Conservation (phyloP, 805 yeast genomes). For the Maudiozyma turicensis region DNA sequence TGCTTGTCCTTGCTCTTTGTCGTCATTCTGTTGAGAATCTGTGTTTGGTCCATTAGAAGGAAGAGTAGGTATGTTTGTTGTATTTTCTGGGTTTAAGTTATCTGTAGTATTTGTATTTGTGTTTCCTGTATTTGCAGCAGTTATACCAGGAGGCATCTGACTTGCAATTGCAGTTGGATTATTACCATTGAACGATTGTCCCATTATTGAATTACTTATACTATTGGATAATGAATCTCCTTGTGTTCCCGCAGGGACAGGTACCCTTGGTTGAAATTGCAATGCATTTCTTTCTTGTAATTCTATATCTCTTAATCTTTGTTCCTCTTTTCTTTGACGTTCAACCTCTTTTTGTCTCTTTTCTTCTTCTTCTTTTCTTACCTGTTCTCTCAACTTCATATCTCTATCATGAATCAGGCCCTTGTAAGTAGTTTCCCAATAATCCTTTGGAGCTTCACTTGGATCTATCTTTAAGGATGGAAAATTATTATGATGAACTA, state of each 20-base stretch:
- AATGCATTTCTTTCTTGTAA: background rate
- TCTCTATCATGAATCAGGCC: conserved; percentile 4
- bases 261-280: background rate
- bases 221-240: background rate
- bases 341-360: conserved; percentile 9
- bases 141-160: too few species aligned
- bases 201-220: background rate
- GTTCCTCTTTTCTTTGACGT: conserved; percentile 7
- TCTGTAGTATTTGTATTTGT: too few species aligned
- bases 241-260: conserved; percentile 4
- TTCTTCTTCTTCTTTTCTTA: conserved; percentile 8
- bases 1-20: background rate
- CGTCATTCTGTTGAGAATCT: background rate
- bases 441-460: conserved; percentile 24
- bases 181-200: background rate
- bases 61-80: too few species aligned
- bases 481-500: conserved; percentile 15
- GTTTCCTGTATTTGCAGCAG: too few species aligned
- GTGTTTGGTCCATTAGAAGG: too few species aligned
- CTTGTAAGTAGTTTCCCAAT: conserved; percentile 20
- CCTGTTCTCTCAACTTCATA: conserved; percentile 3
- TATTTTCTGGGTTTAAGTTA: too few species aligned
- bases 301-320: conserved; percentile 3
- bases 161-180: too few species aligned
- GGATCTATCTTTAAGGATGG: conserved; percentile 6